A percentile compares a stretch with the other conserved stretches of the same genome.
Evolutionary conservation across 106 monocot genomes (phyloP).

Genomic region (Platanthera guangdongensis): DNA sequence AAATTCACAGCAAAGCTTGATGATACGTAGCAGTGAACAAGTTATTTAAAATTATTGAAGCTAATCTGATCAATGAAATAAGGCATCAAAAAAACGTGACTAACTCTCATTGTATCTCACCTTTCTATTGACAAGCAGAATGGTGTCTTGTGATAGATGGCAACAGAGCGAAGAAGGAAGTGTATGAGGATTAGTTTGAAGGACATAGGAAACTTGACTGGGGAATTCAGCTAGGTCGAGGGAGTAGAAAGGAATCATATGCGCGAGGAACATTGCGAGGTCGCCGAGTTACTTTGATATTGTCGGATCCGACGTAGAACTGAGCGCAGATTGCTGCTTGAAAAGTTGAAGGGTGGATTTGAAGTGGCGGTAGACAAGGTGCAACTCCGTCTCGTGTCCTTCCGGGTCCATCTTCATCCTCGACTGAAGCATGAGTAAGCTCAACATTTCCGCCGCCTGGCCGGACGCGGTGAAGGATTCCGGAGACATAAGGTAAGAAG

Average conservation of each 20-base stretch:
- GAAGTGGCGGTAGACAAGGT: slow-evolving; percentile 57
- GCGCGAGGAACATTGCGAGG: slow-evolving; percentile 70
- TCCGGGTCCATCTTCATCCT: slow-evolving; percentile 94
- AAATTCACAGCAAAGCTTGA: too few species aligned
- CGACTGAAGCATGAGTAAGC: slow-evolving; percentile 64
- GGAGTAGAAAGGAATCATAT: slow-evolving; percentile 71
- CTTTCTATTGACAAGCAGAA: slow-evolving; percentile 77
- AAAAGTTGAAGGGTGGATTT: slow-evolving; percentile 69
- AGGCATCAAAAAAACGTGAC: too few species aligned
- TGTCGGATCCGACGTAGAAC: slow-evolving; percentile 35
- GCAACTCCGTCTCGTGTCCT: slow-evolving; percentile 69
- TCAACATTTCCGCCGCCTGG: slow-evolving; percentile 24
- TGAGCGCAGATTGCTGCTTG: slow-evolving; percentile 42
- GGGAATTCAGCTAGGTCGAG: slow-evolving; percentile 38
- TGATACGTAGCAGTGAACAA: too few species aligned
- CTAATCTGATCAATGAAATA: too few species aligned
- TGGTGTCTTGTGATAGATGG: slow-evolving; percentile 63
- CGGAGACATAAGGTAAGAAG: slow-evolving; percentile 26
- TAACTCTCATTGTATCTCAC: slow-evolving; percentile 12
- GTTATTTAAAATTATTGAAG: too few species aligned
- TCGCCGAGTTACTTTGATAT: slow-evolving; percentile 67
- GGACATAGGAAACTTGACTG: slow-evolving; percentile 32
- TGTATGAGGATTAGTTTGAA: slow-evolving; percentile 31
- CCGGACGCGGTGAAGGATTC: slow-evolving; percentile 55
- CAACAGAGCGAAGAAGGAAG: slow-evolving; percentile 48